Base-by-base conservation (phyloP, 495 filamentous ascomycete species). In the Lepidopterella palustris region DNA sequence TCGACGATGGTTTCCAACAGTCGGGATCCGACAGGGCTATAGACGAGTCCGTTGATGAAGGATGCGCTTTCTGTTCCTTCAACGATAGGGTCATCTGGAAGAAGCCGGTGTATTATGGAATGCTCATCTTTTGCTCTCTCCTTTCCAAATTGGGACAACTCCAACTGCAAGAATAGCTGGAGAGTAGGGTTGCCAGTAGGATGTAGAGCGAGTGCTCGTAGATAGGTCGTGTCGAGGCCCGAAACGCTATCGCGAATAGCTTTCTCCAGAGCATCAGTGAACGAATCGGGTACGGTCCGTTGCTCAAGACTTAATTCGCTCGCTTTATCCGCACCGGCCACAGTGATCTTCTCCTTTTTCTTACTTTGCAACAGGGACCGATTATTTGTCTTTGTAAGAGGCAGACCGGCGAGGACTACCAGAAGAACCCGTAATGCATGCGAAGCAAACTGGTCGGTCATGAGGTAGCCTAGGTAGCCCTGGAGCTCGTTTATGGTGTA, bases 401-500 rank as follows among this genome's bases (percentile, higher is more conserved):
- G 84, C 61, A 87, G 80, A 9, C 95, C 93, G 0, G 92, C 88
- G 25, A 98, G 80, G 1, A 97, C 83, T 0, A 97, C 71, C 2
- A 98, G 77, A 3, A 98, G 76, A 0, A 95, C 87, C 55, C 93
- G 81, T 23, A 98, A 79, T 0, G 87, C 87, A 71, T 98, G 93
- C 9, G 93, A 98, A 9, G 90, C 93, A 69, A 92, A 97, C 48
- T 81, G 78, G 65, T 97, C 88, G 0, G 89, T 89, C 69, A 97
- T 79, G 5, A 97, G 75, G 64, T 83, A 91, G n/a, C 86, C 84
- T 60, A 96, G 78, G 55, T 90, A 85, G 13, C 84, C 85, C 70
- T 95, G 84, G 58, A 98, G 71, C 72, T 97, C 93, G 57, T 88
- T 82, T 23, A 96, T 75, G 15, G 89, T 87, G 59, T 80, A 76